Evolutionary conservation across 139 green algal species (phyloP), one percentile per base, ranked within the genome.

Genomic region (Coelastrella sp.): DNA sequence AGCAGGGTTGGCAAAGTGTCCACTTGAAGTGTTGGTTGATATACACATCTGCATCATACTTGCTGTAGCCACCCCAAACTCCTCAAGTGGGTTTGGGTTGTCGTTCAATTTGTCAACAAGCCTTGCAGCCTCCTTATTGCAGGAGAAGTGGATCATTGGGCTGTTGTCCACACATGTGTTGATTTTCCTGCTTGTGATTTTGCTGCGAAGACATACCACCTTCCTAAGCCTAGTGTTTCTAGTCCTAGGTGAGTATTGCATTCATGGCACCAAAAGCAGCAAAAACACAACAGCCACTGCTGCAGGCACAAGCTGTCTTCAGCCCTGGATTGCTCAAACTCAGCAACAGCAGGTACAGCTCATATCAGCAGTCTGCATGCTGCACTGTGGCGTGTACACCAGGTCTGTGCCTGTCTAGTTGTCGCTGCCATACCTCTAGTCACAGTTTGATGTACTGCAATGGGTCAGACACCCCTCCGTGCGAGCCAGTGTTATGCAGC

Each of bases 141-240:
- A 87, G 81, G 81, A 87, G 41, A 60, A 13, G 6, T 87, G 81
- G 81, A 74, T 87, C 25, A 23, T n/a, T 35, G 81, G 38, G 15
- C n/a, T 87, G 41, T 30, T 87, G 27, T n/a, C 38, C 21, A 37
- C 40, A 3, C 81, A 87, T 34, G 69, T 80, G 11, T 2, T 64
- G 9, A 41, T 57, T 32, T 66, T 81, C 21, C 17, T 87, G 17
- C 43, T 67, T n/a, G 71, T 75, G 3, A 4, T 87, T 30, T 37
- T 81, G 37, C 21, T 82, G 7, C 51, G 81, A 2, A 38, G 59
- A 8, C 68, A 75, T 43, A 63, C 53, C 2, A 57, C 59, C 21
- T 74, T 50, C 32, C 40, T 82, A 11, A 59, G 27, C 7, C 37
- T 23, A 0, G 59, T 87, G 27, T 87, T 87, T 35, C 35, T 59